Evolutionary conservation across 1,284 basidiomycete genomes (phyloP).

Genomic region (Trichosporon sp.): DNA sequence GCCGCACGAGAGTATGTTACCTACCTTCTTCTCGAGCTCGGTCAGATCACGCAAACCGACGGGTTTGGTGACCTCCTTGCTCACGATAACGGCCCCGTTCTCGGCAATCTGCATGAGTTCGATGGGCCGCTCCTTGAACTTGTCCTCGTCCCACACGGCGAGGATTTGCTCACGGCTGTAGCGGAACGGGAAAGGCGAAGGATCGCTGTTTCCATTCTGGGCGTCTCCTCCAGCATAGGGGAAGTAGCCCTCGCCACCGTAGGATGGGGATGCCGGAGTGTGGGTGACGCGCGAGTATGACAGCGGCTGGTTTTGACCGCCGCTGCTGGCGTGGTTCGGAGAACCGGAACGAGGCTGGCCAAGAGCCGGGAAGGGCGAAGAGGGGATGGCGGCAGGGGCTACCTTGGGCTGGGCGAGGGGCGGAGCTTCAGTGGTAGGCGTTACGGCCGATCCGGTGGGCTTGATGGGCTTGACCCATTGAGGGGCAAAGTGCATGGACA

Average conservation of each 20-base stretch:
- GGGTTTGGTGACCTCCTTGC: slow-evolving; percentile 67
- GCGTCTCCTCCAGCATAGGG: slow-evolving; percentile 49
- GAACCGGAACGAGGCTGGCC: slow-evolving; percentile 27
- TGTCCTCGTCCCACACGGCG: slow-evolving; percentile 71
- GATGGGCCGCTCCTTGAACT: slow-evolving; percentile 66
- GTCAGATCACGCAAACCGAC: slow-evolving; percentile 67
- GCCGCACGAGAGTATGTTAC: not conserved
- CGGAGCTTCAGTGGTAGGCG: slow-evolving; percentile 25
- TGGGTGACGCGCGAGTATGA: slow-evolving; percentile 60
- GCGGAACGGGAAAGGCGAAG: slow-evolving; percentile 60
- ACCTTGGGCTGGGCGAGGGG: not conserved
- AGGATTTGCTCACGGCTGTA: slow-evolving; percentile 81
- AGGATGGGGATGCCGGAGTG: slow-evolving; percentile 50
- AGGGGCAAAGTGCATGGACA: slow-evolving; percentile 48
- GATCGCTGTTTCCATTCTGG: slow-evolving; percentile 7
- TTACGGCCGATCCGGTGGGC: slow-evolving; percentile 33
- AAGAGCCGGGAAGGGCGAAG: slow-evolving; percentile 42
- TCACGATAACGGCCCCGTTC: slow-evolving; percentile 75
- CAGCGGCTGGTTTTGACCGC: slow-evolving; percentile 44
- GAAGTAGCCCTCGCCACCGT: slow-evolving; percentile 52
- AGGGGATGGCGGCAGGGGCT: slow-evolving; percentile 6
- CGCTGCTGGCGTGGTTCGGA: slow-evolving; percentile 25
- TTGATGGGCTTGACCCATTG: slow-evolving; percentile 49
- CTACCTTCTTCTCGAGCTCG: slow-evolving; percentile 82
- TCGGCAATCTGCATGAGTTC: slow-evolving; percentile 60